phyloP scores from a whole-genome alignment of 805 yeast genomes.

The Pichia rugopelliculosa region DNA sequence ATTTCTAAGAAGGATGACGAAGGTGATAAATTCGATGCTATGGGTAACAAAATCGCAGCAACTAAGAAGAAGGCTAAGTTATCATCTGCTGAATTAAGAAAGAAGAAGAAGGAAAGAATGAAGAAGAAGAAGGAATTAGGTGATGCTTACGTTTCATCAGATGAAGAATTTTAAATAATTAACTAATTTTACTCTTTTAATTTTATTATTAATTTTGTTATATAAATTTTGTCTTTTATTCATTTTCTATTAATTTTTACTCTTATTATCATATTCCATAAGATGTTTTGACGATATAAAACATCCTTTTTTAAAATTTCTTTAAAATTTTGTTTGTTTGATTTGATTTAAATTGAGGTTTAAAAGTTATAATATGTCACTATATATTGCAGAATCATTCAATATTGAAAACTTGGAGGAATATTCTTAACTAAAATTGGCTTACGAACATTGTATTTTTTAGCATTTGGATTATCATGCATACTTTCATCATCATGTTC shows the following conservation, averaged over 20 bases:
- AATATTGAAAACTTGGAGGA: constrained; percentile 8
- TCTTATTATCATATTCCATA: background rate
- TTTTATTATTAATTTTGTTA: background rate
- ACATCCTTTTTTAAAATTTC: background rate
- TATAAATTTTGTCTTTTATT: constrained; percentile 1
- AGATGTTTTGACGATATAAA: background rate
- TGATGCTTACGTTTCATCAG: constrained; percentile 92
- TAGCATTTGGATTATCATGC: background rate
- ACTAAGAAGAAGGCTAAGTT: constrained; percentile 96
- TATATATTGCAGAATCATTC: too few relatives aligned
- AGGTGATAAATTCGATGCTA: constrained; percentile 98
- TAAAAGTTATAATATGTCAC: too few relatives aligned
- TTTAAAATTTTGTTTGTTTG: background rate
- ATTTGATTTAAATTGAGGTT: too few relatives aligned
- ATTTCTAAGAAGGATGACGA: constrained; percentile 89
- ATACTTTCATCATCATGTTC: constrained; percentile 32
- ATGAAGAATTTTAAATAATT: constrained; percentile 65
- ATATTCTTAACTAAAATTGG: constrained; percentile 12
- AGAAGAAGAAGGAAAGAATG: constrained; percentile 99
- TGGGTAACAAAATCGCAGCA: constrained; percentile 99
- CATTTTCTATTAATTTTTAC: background rate
- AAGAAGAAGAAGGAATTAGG: constrained; percentile 99
- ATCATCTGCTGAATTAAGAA: constrained; percentile 98
- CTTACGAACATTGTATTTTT: constrained; percentile 8
- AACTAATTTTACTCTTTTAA: background rate